Evolutionary conservation across 2,329 filamentous ascomycete genomes (phyloP).

Genomic region (Beauveria sp.): DNA sequence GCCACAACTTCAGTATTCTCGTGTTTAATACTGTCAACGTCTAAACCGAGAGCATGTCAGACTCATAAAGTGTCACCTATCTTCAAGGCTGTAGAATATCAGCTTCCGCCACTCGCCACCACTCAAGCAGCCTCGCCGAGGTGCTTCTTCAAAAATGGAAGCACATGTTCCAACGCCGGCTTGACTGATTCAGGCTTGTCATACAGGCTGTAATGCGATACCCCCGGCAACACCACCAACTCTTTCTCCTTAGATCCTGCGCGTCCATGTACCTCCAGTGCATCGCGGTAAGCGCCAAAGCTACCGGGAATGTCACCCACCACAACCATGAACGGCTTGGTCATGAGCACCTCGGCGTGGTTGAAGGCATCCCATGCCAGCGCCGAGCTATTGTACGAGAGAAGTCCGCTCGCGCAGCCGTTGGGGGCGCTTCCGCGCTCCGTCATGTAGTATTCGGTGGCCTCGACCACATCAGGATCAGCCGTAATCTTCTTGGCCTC

Average conservation of each 20-base stretch:
- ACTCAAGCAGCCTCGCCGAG: conserved; percentile 17
- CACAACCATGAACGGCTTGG: conserved; percentile 10
- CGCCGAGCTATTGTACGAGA: conserved; percentile 5
- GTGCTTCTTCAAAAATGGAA: conserved; percentile 14
- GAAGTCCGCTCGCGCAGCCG: conserved; percentile 1
- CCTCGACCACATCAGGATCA: conserved; percentile 1
- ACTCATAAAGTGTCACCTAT: too few relatives aligned
- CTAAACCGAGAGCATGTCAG: neutral
- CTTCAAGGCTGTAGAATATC: too few relatives aligned
- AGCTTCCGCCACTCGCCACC: too few relatives aligned
- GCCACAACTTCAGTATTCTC: neutral
- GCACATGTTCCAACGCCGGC: conserved; percentile 9
- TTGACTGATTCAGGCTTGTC: conserved; percentile 11
- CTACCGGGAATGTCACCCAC: conserved; percentile 8
- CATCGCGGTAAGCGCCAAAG: conserved; percentile 9
- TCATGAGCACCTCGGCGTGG: conserved; percentile 9
- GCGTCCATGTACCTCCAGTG: conserved; percentile 3
- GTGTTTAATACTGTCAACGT: neutral
- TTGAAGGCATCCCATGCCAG: conserved; percentile 12
- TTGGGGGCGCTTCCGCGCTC: neutral
- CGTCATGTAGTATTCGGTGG: conserved; percentile 11
- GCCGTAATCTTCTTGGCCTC: neutral
- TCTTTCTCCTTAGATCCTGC: conserved; percentile 10
- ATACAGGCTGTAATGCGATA: conserved; percentile 11
- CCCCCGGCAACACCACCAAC: conserved; percentile 9